Evolutionary conservation across 352 stramenopile species (phyloP), one percentile per base, ranked within the genome.

Genomic region (Pythium plurisporium): DNA sequence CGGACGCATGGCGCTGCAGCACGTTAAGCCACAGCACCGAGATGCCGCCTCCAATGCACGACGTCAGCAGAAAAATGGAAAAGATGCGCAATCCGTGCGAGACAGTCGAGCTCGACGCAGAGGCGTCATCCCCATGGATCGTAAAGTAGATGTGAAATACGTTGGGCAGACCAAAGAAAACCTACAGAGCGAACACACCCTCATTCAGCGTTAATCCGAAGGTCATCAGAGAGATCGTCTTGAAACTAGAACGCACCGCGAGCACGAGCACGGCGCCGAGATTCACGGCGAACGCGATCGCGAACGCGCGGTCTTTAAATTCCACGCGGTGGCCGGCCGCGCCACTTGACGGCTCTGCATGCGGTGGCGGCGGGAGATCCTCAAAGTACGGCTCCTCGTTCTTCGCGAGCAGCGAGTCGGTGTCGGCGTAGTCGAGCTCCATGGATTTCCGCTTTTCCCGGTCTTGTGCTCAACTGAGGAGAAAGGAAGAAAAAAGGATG

Each of bases 41-140:
- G 29, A 92, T 72, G 5, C 63, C 69, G 2, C 66, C 81, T 12
- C 83, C 80, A 36, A 94, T 72, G 59, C 69, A 77, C 9, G 77
- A 85, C 31, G 82, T 94, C 25, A 59, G 49, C 22, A 91, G 43
- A 49, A 91, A 77, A 25, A 91, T 78, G 51, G 76, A 52, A 29
- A 93, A 82, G 41, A 93, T 79, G 15, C 76, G 87, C 38, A 92
- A 43, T 0, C 83, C 83, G 49, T 93, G 85, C 19, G 85, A 94
- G n/a, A 59, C 48, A 1, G 25, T 47, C 20, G 45, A 52, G 6
- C 20, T 43, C 17, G 46, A 47, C 5, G 45, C 36, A 34, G 66
- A 62, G 22, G 74, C 67, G 1, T 67, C 65, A 25, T 82, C 77
- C 15, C 67, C 62, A 46, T 95, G 85, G 14, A 75, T 69, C 17